A percentile compares a stretch with the other conserved stretches of the same genome.
Conservation (phyloP, 257 asterid species). For the Nicotiana obtusifolia region DNA sequence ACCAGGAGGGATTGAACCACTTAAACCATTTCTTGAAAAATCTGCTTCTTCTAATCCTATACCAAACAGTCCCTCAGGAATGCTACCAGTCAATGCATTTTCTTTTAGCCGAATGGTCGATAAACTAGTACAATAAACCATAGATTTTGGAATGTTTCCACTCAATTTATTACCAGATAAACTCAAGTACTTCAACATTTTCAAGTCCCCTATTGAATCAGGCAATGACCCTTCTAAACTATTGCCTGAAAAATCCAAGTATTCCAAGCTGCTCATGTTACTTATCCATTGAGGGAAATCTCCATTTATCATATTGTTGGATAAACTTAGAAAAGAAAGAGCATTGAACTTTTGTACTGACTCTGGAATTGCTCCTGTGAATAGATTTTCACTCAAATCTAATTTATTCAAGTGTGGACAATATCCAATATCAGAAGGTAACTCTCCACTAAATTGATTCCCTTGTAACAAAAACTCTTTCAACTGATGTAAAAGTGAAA, state of each 20-base stretch:
- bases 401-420: slow-evolving; percentile 58
- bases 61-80: slow-evolving; percentile 56
- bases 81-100: slow-evolving; percentile 48
- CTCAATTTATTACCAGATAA: slow-evolving; percentile 39
- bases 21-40: slow-evolving; percentile 59
- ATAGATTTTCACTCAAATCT: slow-evolving; percentile 48
- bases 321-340: slow-evolving; percentile 34
- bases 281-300: slow-evolving; percentile 71
- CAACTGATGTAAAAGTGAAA: slow-evolving; percentile 50
- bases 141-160: slow-evolving; percentile 56
- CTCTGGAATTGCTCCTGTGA: slow-evolving; percentile 47
- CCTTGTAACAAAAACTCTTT: slow-evolving; percentile 46
- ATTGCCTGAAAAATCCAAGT: slow-evolving; percentile 55
- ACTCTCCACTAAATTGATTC: slow-evolving; percentile 57
- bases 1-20: slow-evolving; percentile 58
- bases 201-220: slow-evolving; percentile 43
- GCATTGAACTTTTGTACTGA: slow-evolving; percentile 44
- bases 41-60: slow-evolving; percentile 63
- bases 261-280: slow-evolving; percentile 38
- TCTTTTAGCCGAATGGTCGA: slow-evolving; percentile 46
- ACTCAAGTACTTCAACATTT: slow-evolving; percentile 33
- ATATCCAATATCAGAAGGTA: slow-evolving; percentile 66
- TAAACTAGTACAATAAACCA: slow-evolving; percentile 32
- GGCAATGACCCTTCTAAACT: slow-evolving; percentile 53
- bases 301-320: slow-evolving; percentile 52